Evolutionary conservation across 2,329 filamentous ascomycete genomes (phyloP), one percentile per base, ranked within the genome.

Genomic region (Raffaelea ambrosiae): DNA sequence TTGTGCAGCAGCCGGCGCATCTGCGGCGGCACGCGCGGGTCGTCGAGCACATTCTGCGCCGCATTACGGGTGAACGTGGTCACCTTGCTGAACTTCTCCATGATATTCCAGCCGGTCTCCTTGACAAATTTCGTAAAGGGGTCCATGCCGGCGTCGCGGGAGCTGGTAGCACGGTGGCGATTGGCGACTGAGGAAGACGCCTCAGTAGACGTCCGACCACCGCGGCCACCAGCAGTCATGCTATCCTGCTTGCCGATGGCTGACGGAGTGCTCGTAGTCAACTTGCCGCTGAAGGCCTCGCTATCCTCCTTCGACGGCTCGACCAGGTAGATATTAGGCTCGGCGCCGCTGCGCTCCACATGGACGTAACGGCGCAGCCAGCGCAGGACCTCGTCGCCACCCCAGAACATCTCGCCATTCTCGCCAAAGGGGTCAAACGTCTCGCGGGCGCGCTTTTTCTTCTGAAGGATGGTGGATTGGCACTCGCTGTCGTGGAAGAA

Each of bases 401-500:
- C 94, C 93, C 94, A 98, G 61, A 96, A 97, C 73, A 95, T 84
- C 62, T 86, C 80, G 0, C 91, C 91, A 53, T 77, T 77, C 53
- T 88, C 86, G 16, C 84, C 83, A 63, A 96, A 96, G 0, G 90
- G 90, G 58, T 96, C 89, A 58, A 98, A 97, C 40, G 73, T 87
- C 57, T 96, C 88, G 52, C 77, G 79, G 1, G 88, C 81, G 46
- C 87, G 72, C 66, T 84, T 88, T 74, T 93, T 95, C 69, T 94
- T 88, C 66, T 97, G 91, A 48, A 94, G 67, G 20, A 97, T 95
- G 0, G 93, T 98, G 46, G 86, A 94, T 66, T 95, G 86, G 60
- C 93, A 98, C 69, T 98, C 93, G 53, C 83, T 89, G 60, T 98
- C 93, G 63, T 98, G 93, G 68, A 98, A 98, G 69, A 98, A 98